Base-by-base conservation (phyloP, 75 land plant species). In the Cupressus sempervirens region DNA sequence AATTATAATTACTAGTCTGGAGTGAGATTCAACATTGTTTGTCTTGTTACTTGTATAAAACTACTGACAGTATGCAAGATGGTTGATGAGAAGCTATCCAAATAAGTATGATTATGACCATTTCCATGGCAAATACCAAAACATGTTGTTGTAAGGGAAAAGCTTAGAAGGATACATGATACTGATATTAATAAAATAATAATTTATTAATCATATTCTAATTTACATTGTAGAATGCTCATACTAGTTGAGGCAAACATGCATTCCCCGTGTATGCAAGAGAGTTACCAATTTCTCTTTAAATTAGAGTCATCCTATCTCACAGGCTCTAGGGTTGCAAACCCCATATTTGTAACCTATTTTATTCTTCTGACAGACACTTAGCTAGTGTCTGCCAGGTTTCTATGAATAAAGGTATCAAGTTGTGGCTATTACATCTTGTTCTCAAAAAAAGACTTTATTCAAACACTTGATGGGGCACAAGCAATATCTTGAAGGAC, bases 321-420 rank as follows among this genome's bases (percentile, higher is more conserved):
- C 77, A 29, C 36, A 20, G 41, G 35, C 18, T 74, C 35, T 40
- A 74, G 6, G 5, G 76, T 74, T 0, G 41, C 41, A 10, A 75
- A 20, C 16, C n/a, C 16, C 41, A 36, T 15, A 75, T 38, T 75
- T 36, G 77, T 36, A 75, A 75, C 32, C 77, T 36, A 38, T 35
- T 1, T 15, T 77, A 77, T 1, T 14, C n/a, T 40, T 46, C 45
- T 41, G n/a, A 76, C 20, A 45, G 40, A 38, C 2, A n/a, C 41
- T 76, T 20, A 36, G 41, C 45, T 12, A 41, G 80, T 40, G 80
- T 41, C 36, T 41, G 9, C 41, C 41, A 46, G 41, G 46, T 7
- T 76, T 20, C 80, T 76, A 41, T 76, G n/a, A 76, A 76, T 76
- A 3, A 16, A 73, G 38, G 46, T 76, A 23, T 76, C 76, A 74